These are phyloP conservation scores for Pichia sp. DNA, from an alignment of 1,139 yeast species.

Conservation along the genomic window DNA sequence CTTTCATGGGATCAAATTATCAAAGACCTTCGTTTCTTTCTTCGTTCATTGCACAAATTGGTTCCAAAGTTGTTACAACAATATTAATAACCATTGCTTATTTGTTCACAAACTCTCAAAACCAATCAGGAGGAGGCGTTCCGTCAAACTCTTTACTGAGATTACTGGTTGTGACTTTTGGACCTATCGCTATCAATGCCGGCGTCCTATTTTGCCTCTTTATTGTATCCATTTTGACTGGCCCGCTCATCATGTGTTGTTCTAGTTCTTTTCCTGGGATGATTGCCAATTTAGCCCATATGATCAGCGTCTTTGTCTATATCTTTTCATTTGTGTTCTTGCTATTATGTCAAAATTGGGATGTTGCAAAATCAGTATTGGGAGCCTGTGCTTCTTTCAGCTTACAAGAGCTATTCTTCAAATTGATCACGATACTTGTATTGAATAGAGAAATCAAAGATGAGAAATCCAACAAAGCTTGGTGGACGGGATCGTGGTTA, in stretches of 20 bases:
- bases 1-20: slow-evolving; percentile 15
- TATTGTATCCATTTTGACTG: slow-evolving; percentile 40
- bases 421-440: slow-evolving; percentile 36
- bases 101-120: slow-evolving; percentile 64
- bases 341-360: slow-evolving; percentile 52
- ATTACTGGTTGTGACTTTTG: slow-evolving; percentile 39
- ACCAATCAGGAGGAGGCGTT: slow-evolving; percentile 31
- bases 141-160: slow-evolving; percentile 39
- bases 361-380: slow-evolving; percentile 43
- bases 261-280: slow-evolving; percentile 40
- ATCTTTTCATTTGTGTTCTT: slow-evolving; percentile 45
- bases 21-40: slow-evolving; percentile 42
- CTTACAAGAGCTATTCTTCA: slow-evolving; percentile 45
- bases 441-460: slow-evolving; percentile 49
- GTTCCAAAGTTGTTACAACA: slow-evolving; percentile 45
- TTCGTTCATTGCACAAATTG: slow-evolving; percentile 48
- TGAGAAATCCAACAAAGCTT: slow-evolving; percentile 48
- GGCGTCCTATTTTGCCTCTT: slow-evolving; percentile 38
- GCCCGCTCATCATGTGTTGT: slow-evolving; percentile 42
- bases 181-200: slow-evolving; percentile 47
- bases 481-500: slow-evolving; percentile 71
- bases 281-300: slow-evolving; percentile 43
- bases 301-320: slow-evolving; percentile 41
- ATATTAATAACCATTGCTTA: slow-evolving; percentile 52
- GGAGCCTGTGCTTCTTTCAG: slow-evolving; percentile 42